phyloP scores from a whole-genome alignment of 1,284 basidiomycete species.

The Thecaphora frezii region DNA sequence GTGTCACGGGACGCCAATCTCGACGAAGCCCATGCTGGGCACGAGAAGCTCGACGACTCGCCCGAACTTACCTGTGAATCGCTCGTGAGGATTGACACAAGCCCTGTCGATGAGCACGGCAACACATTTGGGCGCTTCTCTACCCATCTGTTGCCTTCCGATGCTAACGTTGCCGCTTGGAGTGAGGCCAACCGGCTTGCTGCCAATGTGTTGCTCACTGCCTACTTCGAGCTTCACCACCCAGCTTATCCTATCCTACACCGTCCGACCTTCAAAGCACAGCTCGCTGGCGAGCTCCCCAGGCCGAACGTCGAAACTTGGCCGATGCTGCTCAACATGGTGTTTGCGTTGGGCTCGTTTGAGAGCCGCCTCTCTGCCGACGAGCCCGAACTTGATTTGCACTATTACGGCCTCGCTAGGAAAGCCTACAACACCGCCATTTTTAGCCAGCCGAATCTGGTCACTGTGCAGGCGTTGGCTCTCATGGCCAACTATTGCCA shows the following conservation, averaged over 20 bases:
- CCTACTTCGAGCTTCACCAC: constrained; percentile 37
- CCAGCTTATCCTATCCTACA: constrained; percentile 37
- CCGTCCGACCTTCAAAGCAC: constrained; percentile 34
- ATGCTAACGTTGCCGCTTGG: constrained; percentile 22
- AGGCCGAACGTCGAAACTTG: constrained; percentile 22
- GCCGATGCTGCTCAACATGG: constrained; percentile 43
- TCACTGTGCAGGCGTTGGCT: constrained; percentile 32
- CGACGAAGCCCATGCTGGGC: no score
- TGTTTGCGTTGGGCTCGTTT: constrained; percentile 34
- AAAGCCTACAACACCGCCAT: constrained; percentile 28
- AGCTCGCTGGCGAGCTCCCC: constrained; percentile 25
- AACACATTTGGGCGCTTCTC: neutral
- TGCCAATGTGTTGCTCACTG: constrained; percentile 22
- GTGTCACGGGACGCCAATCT: no score
- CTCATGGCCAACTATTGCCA: constrained; percentile 40
- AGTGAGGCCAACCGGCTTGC: constrained; percentile 20
- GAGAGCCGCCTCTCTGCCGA: constrained; percentile 24
- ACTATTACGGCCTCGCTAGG: constrained; percentile 31
- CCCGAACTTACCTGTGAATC: neutral
- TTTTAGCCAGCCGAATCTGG: constrained; percentile 35
- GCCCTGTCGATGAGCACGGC: neutral
- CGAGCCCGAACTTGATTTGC: constrained; percentile 17
- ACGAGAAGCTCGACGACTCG: no score
- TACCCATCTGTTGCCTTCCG: constrained; percentile 13
- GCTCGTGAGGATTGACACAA: neutral